Evolutionary conservation across 78 protist species (phyloP), one percentile per base, ranked within the genome.

Genomic region (Dictyostelium firmibasis): DNA sequence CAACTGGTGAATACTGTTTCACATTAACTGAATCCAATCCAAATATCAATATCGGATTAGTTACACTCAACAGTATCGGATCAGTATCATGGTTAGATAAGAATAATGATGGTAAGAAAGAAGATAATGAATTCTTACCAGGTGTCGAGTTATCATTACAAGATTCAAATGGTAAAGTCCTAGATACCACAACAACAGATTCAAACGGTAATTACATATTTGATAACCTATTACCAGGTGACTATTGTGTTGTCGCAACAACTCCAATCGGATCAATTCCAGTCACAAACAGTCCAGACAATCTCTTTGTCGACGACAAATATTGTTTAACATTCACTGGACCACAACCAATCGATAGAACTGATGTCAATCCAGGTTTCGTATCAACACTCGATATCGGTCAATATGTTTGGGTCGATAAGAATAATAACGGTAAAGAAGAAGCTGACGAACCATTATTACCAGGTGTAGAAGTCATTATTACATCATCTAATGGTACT

Each of bases 321-420:
- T 78, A 18, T 44, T 78, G 84, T 78, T 44, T 78, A 25, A n/a
- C 27, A 23, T 44, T 78, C 29, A 25, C 35, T 33, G 84, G 84
- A 8, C 16, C 84, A 44, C 16, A 25, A 33, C 84, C 84, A 44
- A 25, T 33, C 8, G 35, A 33, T 16, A 44, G 36, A 44, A 50
- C 50, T n/a, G 41, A 81, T 29, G 81, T 43, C 0, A 57, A 76
- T 64, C 77, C 72, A 33, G 91, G 83, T 85, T 53, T 76, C 5
- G 41, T 77, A 7, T 10, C 36, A 77, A n/a, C 35, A 33, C 43
- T 53, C 18, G 67, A n/a, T 33, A 57, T 75, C 53, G 91, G 84
- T 35, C 64, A 29, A 85, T 77, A 33, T 33, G 72, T 41, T 16
- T 74, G 83, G 84, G 3, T 27, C 16, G 82, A 76, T 85, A 64